Evolutionary conservation across 2,329 filamentous ascomycete species (phyloP).

Genomic region (Cryphonectria nitschkei): DNA sequence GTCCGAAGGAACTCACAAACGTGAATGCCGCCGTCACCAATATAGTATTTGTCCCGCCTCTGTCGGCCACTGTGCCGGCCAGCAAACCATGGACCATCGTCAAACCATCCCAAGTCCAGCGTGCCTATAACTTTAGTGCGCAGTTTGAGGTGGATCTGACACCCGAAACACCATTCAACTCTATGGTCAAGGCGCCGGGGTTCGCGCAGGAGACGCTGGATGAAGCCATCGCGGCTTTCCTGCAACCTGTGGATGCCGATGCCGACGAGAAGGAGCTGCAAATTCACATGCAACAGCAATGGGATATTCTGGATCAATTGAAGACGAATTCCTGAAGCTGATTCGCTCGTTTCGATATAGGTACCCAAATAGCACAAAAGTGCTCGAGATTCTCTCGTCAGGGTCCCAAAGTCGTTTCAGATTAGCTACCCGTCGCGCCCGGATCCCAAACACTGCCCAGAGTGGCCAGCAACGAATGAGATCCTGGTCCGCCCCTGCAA

Average conservation of each 20-base stretch:
- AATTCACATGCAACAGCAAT: conserved; percentile 43
- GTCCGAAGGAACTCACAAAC: conserved; percentile 68
- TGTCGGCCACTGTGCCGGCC: conserved; percentile 42
- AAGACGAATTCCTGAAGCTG: conserved; percentile 23
- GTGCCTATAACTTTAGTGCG: conserved; percentile 67
- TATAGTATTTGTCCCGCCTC: conserved; percentile 70
- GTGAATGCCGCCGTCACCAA: conserved; percentile 85
- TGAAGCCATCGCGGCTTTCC: conserved; percentile 53
- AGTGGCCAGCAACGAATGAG: background rate
- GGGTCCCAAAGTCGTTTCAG: conserved; percentile 25
- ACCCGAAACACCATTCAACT: conserved; percentile 47
- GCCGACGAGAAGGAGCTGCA: conserved; percentile 42
- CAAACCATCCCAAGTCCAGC: conserved; percentile 75
- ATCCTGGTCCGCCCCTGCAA: conserved; percentile 1
- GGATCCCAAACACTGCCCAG: conserved; percentile 4
- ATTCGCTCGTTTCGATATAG: conserved; percentile 35
- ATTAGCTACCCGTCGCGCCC: conserved; percentile 15
- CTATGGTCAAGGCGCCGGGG: conserved; percentile 51
- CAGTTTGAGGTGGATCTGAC: conserved; percentile 58
- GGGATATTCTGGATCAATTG: conserved; percentile 43
- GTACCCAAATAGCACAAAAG: conserved; percentile 15
- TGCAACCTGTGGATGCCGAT: conserved; percentile 37
- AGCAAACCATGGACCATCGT: conserved; percentile 66
- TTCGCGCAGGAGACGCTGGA: conserved; percentile 53
- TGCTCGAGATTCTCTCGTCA: conserved; percentile 15